Base-by-base conservation (phyloP, 768 basidiomycete species). In the Suillus clintonianus region DNA sequence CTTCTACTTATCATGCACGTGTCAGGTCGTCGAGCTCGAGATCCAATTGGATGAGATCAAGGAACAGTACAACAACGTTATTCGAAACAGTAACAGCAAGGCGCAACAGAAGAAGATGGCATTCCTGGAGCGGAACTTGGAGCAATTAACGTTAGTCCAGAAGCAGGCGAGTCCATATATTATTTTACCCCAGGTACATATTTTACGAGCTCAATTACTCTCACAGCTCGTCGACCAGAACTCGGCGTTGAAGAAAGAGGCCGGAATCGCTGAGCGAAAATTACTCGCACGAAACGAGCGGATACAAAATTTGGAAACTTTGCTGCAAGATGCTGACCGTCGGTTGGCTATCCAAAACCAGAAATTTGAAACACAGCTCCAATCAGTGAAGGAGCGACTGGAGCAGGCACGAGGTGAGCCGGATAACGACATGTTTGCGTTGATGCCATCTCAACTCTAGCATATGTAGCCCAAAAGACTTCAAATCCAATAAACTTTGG, bases 61-160 rank as follows among this genome's bases (percentile, higher is more conserved):
- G 76, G 97, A 99, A 78, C 96, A 99, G 74, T 99, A 99, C 79
- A 97, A 95, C 81, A 97, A 96, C 74, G 94, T 99, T 64, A 95
- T 97, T 71, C 91, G 94, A 66, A 97, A 97, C 76, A 96, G 95
- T 80, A 99, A 99, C 78, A 95, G 91, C 77, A 96, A 97, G 76
- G 94, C 97, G 8, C 97, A 99, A 70, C 94, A 97, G 80, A 96
- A 97, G 86, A 98, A 99, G 86, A 96, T 99, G 92, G 93, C 95
- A 14, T 97, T 98, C 86, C 78, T 99, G 61, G 95, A 98, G 74
- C 91, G 97, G 59, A 99, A 99, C 73, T 81, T 99, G 59, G 96
- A 98, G 72, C 94, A 97, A 73, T 80, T 99, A 67, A 97, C 95
- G 32, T 78, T 94, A 59, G 95, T 99, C 24, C 97, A 99, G 85